These are phyloP conservation scores for Clarireedia homoeocarpa DNA, from an alignment of 2,329 filamentous ascomycete genomes.

Conservation along the genomic window DNA sequence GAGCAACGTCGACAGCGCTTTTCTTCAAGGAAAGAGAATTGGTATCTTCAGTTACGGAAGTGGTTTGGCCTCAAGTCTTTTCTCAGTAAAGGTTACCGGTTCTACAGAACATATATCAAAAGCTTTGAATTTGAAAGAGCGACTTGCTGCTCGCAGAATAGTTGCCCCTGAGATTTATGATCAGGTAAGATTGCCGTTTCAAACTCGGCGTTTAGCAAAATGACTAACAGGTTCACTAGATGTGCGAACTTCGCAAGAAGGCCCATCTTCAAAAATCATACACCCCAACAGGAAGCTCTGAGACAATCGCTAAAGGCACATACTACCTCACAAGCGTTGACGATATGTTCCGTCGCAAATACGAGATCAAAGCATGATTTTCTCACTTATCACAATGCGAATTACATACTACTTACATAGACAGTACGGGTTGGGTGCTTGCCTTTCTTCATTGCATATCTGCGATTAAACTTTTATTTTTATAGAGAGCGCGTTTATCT, in stretches of 20 bases:
- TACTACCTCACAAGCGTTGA: constrained; percentile 79
- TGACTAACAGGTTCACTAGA: constrained; percentile 38
- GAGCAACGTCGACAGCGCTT: constrained; percentile 48
- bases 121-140: constrained; percentile 60
- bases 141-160: constrained; percentile 56
- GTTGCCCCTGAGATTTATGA: constrained; percentile 69
- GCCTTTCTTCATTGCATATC: background rate
- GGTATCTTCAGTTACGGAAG: constrained; percentile 63
- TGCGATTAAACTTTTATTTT: background rate
- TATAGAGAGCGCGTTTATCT: background rate
- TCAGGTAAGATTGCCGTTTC: constrained; percentile 44
- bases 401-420: background rate
- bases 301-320: constrained; percentile 56
- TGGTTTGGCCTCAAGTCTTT: constrained; percentile 59
- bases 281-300: constrained; percentile 58
- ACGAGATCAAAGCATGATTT: constrained; percentile 60
- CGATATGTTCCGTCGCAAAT: constrained; percentile 78
- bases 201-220: background rate
- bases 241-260: constrained; percentile 75
- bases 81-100: constrained; percentile 66
- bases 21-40: constrained; percentile 45
- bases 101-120: constrained; percentile 61
- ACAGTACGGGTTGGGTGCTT: background rate
- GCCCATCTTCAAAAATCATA: constrained; percentile 78
- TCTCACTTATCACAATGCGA: background rate